phyloP scores from a whole-genome alignment of 2,329 filamentous ascomycete genomes.

The Venturiaceae sp. region DNA sequence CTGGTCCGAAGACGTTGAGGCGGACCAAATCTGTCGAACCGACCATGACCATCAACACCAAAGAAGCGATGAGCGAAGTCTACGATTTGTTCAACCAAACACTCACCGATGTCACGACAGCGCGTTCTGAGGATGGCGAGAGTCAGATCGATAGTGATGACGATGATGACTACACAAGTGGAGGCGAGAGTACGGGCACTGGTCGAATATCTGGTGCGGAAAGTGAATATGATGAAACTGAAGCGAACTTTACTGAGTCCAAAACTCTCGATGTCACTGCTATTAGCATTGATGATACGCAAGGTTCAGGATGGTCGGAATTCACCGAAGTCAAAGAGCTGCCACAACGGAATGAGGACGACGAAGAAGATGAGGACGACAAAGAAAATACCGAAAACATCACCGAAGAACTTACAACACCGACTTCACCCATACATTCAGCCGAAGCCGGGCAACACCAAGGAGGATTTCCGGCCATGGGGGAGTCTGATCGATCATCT shows the following conservation, averaged over 20 bases:
- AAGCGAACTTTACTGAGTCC: slow-evolving; percentile 40
- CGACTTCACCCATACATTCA: slow-evolving; percentile 32
- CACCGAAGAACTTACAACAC: slow-evolving; percentile 35
- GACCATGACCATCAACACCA: slow-evolving; percentile 98
- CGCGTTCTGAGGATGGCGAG: slow-evolving; percentile 51
- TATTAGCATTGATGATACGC: slow-evolving; percentile 22
- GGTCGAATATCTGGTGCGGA: slow-evolving; percentile 55
- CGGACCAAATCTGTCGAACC: slow-evolving; percentile 70
- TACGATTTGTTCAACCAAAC: slow-evolving; percentile 96
- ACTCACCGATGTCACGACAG: slow-evolving; percentile 43
- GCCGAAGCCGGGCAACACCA: slow-evolving; percentile 19
- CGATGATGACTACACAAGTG: slow-evolving; percentile 74
- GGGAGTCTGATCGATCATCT: background rate
- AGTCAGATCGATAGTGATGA: slow-evolving; percentile 46
- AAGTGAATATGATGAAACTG: slow-evolving; percentile 50
- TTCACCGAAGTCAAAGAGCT: slow-evolving; percentile 68
- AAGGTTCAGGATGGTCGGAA: slow-evolving; percentile 77
- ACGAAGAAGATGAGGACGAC: slow-evolving; percentile 26
- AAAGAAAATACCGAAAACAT: background rate
- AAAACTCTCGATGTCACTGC: slow-evolving; percentile 16
- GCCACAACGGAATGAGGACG: slow-evolving; percentile 33
- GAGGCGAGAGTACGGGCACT: slow-evolving; percentile 72
- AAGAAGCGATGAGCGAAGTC: slow-evolving; percentile 91
- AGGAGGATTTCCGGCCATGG: slow-evolving; percentile 17
- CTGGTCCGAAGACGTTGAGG: slow-evolving; percentile 65